Evolutionary conservation across 1,139 yeast genomes (phyloP).

Genomic region (Cylindricascospora bacillispora): DNA sequence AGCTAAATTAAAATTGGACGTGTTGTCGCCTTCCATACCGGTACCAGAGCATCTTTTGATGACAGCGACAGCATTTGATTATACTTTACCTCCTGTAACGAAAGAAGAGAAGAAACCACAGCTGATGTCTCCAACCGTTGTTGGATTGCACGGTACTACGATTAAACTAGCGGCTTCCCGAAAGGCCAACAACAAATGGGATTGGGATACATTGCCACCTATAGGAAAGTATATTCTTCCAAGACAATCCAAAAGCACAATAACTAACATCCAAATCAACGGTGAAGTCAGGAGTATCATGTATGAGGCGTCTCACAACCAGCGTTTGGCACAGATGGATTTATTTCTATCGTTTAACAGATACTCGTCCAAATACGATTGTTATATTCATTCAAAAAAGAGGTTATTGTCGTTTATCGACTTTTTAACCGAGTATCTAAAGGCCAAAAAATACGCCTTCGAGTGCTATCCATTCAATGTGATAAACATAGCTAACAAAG

Average conservation of each 20-base stretch:
- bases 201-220: slow-evolving; percentile 15
- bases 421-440: slow-evolving; percentile 13
- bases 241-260: slow-evolving; percentile 5
- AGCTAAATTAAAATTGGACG: too few species aligned
- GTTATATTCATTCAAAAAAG: slow-evolving; percentile 10
- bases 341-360: slow-evolving; percentile 18
- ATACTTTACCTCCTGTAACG: too few species aligned
- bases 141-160: neutral
- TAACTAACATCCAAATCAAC: slow-evolving; percentile 8
- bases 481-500: slow-evolving; percentile 7
- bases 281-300: slow-evolving; percentile 16
- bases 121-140: too few species aligned
- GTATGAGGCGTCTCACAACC: slow-evolving; percentile 18
- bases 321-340: slow-evolving; percentile 14
- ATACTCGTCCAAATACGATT: slow-evolving; percentile 13
- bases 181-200: slow-evolving; percentile 4
- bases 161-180: neutral
- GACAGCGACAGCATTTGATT: too few species aligned
- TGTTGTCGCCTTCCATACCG: too few species aligned
- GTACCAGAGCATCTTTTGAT: too few species aligned
- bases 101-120: too few species aligned
- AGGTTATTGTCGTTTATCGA: slow-evolving; percentile 14
- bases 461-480: slow-evolving; percentile 14
- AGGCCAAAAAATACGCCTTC: slow-evolving; percentile 11
- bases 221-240: slow-evolving; percentile 6